Percentiles rank a stretch among this genome's conserved stretches.
These are phyloP conservation scores for Straminergon stramineum DNA, from an alignment of 225 moss, liverwort and hornwort species.

Conservation along the genomic window DNA sequence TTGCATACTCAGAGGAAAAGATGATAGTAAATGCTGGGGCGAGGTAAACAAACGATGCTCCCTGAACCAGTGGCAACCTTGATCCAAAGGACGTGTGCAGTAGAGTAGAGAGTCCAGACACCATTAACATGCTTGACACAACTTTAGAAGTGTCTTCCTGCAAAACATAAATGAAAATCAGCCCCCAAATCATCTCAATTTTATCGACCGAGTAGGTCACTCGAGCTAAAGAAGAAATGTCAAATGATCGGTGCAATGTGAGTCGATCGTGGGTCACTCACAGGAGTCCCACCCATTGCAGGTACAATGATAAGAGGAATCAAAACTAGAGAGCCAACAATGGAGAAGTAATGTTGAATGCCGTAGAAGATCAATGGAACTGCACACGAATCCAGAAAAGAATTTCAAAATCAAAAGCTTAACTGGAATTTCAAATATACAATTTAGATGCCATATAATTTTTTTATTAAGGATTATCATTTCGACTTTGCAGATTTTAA, in stretches of 20 bases:
- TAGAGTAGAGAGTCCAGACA: slow-evolving; percentile 77
- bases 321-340: slow-evolving; percentile 74
- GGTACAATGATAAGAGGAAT: slow-evolving; percentile 81
- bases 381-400: slow-evolving; percentile 17
- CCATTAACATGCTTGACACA: slow-evolving; percentile 78
- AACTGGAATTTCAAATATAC: background rate
- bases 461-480: background rate
- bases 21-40: slow-evolving; percentile 76
- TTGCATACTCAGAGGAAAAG: slow-evolving; percentile 48
- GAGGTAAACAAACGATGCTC: slow-evolving; percentile 85
- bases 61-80: slow-evolving; percentile 80
- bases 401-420: background rate
- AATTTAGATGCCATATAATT: background rate
- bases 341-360: slow-evolving; percentile 82
- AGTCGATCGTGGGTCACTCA: slow-evolving; percentile 15
- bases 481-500: background rate
- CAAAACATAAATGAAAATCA: background rate
- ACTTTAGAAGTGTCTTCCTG: slow-evolving; percentile 91
- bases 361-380: slow-evolving; percentile 73
- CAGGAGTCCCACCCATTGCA: slow-evolving; percentile 71
- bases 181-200: background rate
- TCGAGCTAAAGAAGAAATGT: background rate
- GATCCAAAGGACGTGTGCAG: slow-evolving; percentile 80
- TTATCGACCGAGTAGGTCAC: background rate
- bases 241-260: background rate